Base-by-base conservation (phyloP, 768 basidiomycete species). In the Suillus clintonianus region DNA sequence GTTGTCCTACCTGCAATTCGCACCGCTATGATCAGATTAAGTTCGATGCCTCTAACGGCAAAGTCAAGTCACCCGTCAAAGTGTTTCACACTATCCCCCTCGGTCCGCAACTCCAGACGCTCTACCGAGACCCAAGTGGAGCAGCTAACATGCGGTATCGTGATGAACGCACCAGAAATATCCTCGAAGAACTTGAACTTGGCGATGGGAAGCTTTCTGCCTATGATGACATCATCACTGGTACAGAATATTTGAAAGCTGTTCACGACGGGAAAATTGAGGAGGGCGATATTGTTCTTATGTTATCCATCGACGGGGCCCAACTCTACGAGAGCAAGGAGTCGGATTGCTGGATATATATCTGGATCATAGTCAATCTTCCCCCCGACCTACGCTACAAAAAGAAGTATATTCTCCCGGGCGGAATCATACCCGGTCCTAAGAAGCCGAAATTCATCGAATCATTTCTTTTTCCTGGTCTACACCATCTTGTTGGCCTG, bases 221-320 rank as follows among this genome's bases (percentile, higher is more conserved):
- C 1, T 51, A 48, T 27, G 61, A 67, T 17, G 65, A 67, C 39
- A 66, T 67, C 47, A 42, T 27, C 4, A 27, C 24, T 2, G 56
- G 57, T 24, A 48, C 27, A 11, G 62, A 63, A 17, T 63, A 63
- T 27, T 11, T 63, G 7, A 13, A 5, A 8, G 56, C 57, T 0
- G 62, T 63, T 24, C 30, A 34, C 8, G 24, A 59, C 2, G 30
- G 56, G 3, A 34, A 51, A 15, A 57, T 59, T 4, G 55, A 67
- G 2, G 36, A 47, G 3, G 32, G 45, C 10, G 78, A 80, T 60
- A 74, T 72, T 4, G 53, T 78, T 11, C 65, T 81, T 2, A 68
- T 79, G 62, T 63, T 75, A 4, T 81, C 80, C 0, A 69, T 79
- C 3, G 78, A 82, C 59, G 79, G 80, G 4, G 74, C 77, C 0